phyloP scores from a whole-genome alignment of 148 eudicot genomes.

The Cornus controversa region DNA sequence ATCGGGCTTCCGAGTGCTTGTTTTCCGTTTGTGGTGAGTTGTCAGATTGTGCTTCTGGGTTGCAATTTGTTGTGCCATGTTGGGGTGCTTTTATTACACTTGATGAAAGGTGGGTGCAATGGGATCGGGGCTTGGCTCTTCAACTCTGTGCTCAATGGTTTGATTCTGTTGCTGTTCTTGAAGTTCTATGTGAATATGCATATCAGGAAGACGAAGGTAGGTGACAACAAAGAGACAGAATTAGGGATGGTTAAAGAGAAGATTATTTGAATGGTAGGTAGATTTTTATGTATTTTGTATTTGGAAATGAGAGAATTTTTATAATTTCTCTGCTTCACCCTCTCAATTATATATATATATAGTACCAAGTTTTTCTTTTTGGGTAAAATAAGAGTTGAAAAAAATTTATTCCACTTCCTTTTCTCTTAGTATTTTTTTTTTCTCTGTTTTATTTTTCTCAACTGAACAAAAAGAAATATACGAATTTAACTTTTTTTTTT shows the following conservation, averaged over 20 bases:
- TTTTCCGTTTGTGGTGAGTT: slow-evolving; percentile 65
- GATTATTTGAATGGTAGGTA: slow-evolving; percentile 3
- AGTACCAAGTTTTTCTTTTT: too few species aligned
- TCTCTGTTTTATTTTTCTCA: too few species aligned
- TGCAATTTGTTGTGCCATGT: slow-evolving; percentile 61
- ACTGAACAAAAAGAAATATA: too few species aligned
- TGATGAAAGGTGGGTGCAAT: slow-evolving; percentile 76
- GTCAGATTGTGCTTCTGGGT: slow-evolving; percentile 54
- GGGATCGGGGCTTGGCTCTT: slow-evolving; percentile 85
- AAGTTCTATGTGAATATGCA: slow-evolving; percentile 59
- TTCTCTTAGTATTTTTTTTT: too few species aligned
- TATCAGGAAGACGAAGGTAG: slow-evolving; percentile 17
- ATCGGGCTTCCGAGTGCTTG: slow-evolving; percentile 67
- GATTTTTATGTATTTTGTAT: too few species aligned
- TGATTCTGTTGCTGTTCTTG: slow-evolving; percentile 58
- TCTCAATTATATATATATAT: too few species aligned
- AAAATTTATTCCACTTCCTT: too few species aligned
- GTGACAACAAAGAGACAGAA: background rate
- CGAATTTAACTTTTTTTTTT: too few species aligned
- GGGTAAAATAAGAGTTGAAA: too few species aligned
- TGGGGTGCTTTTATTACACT: slow-evolving; percentile 62
- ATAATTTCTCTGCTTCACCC: too few species aligned
- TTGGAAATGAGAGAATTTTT: too few species aligned
- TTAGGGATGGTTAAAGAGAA: background rate
- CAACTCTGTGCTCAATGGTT: slow-evolving; percentile 65